phyloP scores from a whole-genome alignment of 1,284 basidiomycete genomes.

The Earliella scabrosa region DNA sequence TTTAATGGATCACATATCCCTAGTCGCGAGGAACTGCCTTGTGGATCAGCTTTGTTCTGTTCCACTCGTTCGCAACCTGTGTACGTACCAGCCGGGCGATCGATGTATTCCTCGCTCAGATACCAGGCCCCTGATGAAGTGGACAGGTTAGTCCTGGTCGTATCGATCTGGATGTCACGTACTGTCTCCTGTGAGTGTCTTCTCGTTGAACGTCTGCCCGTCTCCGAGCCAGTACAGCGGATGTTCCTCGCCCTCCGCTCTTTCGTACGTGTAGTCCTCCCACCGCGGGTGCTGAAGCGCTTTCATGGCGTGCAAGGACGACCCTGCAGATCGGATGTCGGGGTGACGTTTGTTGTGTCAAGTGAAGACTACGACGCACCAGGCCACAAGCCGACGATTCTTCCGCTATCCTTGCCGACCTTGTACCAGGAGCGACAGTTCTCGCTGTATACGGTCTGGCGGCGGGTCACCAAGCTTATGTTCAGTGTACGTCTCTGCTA shows the following conservation, averaged over 20 bases:
- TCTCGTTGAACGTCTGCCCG: conserved; percentile 52
- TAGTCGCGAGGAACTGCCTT: too few relatives aligned
- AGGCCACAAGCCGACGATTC: conserved; percentile 63
- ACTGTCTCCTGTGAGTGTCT: conserved; percentile 50
- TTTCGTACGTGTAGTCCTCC: conserved; percentile 67
- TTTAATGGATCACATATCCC: too few relatives aligned
- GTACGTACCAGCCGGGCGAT: conserved; percentile 20
- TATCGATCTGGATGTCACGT: conserved; percentile 27
- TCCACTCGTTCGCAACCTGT: too few relatives aligned
- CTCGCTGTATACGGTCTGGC: conserved; percentile 64
- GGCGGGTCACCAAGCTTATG: neutral
- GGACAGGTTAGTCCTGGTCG: neutral
- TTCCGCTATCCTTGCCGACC: conserved; percentile 58
- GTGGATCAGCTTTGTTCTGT: too few relatives aligned
- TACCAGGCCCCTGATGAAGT: conserved; percentile 49
- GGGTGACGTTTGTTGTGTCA: too few relatives aligned
- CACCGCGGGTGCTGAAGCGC: conserved; percentile 59
- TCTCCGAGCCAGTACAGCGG: conserved; percentile 64
- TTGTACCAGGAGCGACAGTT: conserved; percentile 72
- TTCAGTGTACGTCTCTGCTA: neutral
- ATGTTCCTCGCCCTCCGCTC: conserved; percentile 47
- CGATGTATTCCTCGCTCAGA: conserved; percentile 43
- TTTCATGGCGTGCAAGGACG: conserved; percentile 54
- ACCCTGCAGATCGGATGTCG: conserved; percentile 39
- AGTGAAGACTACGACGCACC: conserved; percentile 38